Base-by-base conservation (phyloP, 306 rosid genomes). In the Quercus gilva region DNA sequence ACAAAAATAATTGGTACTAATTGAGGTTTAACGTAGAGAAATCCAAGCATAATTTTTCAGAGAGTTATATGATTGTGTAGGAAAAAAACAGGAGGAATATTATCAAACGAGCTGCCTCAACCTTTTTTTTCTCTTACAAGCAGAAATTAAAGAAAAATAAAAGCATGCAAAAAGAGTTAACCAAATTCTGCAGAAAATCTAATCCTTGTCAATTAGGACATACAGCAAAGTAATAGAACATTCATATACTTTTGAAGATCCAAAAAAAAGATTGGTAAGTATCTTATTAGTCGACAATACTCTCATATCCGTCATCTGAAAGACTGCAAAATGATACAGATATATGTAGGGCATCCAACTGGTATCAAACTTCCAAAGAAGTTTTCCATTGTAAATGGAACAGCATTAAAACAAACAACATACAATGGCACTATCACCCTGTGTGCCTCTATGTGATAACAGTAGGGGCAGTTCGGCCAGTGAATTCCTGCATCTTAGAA, bases 391-490 rank as follows among this genome's bases (percentile, higher is more conserved):
- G 57, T 18, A 61, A 11, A 15, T 15, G 67, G 17, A 31, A 15
- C 45, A 74, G 60, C 60, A 55, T 28, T 25, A 35, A 28, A 80
- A 82, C 19, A 9, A 56, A 49, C 77, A 71, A 81, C 53, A 72
- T 23, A 33, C 52, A 35, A 67, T 67, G 25, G n/a, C 20, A 35
- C 51, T 14, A 33, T 7, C 25, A 53, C 70, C n/a, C 84, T 35
- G 60, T 4, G 12, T 45, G 77, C 59, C 68, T 78, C 77, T 82
- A 92, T 67, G 98, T 95, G 59, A 95, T 95, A 61, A 95, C 99
- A 5, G 99, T 93, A 2, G 99, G 99, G 74, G 94, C 94, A 15
- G 97, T 83, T 77, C 99, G 96, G 29, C 99, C 98, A 0, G 99
- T 95, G 87, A 86, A 93, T 67, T 93, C 97, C 81, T 88, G 74